Conservation (phyloP, 495 filamentous ascomycete species). For the Chaetomium tenue region DNA sequence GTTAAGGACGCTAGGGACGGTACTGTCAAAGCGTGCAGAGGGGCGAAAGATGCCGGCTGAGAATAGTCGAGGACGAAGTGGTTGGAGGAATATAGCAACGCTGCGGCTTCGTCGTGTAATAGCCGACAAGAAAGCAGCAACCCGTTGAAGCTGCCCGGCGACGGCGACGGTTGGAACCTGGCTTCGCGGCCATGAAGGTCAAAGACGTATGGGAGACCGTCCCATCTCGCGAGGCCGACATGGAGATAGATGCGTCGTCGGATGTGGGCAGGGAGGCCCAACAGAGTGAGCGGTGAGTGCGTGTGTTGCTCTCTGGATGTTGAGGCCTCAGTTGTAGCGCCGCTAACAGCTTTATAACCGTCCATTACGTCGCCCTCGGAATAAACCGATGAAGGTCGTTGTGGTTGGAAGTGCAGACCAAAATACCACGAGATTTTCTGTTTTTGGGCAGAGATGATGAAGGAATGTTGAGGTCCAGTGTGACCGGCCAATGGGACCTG, state of each 20-base stretch:
- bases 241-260: not conserved
- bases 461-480: no score
- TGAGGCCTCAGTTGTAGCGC: no score
- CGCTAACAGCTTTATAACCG: no score
- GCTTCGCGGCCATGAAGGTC: slow-evolving; percentile 6
- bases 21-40: slow-evolving; percentile 9
- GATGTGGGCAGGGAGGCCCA: slow-evolving; percentile 6
- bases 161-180: not conserved
- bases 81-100: slow-evolving; percentile 13
- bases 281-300: no score
- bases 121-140: slow-evolving; percentile 17
- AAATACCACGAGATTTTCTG: no score
- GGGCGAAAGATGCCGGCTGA: not conserved
- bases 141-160: slow-evolving; percentile 1
- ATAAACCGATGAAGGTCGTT: no score
- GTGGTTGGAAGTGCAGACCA: no score
- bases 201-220: not conserved
- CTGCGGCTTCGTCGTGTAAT: slow-evolving; percentile 16
- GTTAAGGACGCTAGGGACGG: slow-evolving; percentile 8
- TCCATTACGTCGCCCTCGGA: no score
- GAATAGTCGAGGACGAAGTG: slow-evolving; percentile 13
- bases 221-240: not conserved
- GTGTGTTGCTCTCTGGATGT: no score
- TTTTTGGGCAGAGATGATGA: no score
- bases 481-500: no score